A percentile compares a stretch with the other conserved stretches of the same genome.
phyloP scores from a whole-genome alignment of 129 eudicot species.

The Heracleum sosnowskyi region DNA sequence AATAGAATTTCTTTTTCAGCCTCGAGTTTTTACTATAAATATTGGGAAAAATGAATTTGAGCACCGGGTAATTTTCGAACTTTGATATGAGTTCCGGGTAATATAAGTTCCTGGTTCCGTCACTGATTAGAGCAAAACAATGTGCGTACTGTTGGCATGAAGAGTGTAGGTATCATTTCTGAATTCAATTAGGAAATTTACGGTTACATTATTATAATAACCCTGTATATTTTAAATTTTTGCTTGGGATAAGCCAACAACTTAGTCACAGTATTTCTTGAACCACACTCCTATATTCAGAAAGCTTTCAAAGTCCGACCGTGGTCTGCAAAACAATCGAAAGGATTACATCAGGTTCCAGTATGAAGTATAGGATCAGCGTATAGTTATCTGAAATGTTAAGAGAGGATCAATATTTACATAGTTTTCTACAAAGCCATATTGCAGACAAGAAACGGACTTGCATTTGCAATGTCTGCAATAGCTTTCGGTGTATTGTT shows the following conservation, averaged over 20 bases:
- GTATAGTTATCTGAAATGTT: not conserved
- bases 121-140: not conserved
- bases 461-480: not conserved
- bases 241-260: too few species aligned
- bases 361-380: not conserved
- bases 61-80: too few species aligned
- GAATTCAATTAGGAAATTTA: not conserved
- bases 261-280: slow-evolving; percentile 64
- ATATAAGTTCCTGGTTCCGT: too few species aligned
- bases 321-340: slow-evolving; percentile 60
- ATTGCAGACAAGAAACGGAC: not conserved
- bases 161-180: not conserved
- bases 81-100: too few species aligned
- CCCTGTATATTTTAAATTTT: too few species aligned
- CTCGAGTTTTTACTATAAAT: too few species aligned
- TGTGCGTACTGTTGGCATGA: not conserved
- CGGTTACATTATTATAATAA: not conserved
- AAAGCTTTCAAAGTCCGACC: slow-evolving; percentile 91
- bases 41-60: too few species aligned
- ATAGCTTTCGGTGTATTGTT: not conserved
- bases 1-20: too few species aligned
- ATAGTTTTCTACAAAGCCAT: not conserved
- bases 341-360: not conserved
- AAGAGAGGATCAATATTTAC: not conserved
- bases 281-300: slow-evolving; percentile 92